These are phyloP conservation scores for Hortaea werneckii DNA, from an alignment of 2,329 filamentous ascomycete species.

Conservation along the genomic window DNA sequence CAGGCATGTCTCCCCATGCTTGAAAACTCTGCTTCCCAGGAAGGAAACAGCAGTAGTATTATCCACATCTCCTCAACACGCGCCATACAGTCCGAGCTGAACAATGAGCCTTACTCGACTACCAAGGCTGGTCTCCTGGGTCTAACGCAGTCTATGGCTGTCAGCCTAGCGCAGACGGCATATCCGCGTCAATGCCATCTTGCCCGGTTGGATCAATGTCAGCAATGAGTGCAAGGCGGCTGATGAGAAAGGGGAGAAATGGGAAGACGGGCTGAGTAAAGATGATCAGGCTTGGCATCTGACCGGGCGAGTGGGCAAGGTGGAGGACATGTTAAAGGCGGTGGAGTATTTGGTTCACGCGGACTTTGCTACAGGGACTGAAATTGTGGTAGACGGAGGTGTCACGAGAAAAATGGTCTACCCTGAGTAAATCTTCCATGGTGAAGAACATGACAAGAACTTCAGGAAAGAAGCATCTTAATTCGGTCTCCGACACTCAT, in stretches of 20 bases:
- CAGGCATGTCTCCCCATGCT: conserved; percentile 22
- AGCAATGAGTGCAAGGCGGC: conserved; percentile 31
- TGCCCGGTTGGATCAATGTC: conserved; percentile 45
- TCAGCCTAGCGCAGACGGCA: conserved; percentile 34
- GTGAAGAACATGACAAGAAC: too few species aligned
- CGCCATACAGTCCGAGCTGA: conserved; percentile 38
- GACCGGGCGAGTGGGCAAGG: conserved; percentile 40
- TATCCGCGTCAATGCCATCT: conserved; percentile 40
- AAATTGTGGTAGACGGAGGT: conserved; percentile 39
- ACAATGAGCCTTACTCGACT: conserved; percentile 42
- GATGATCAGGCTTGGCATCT: conserved; percentile 42
- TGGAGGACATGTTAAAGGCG: conserved; percentile 36
- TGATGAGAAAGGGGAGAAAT: conserved; percentile 31
- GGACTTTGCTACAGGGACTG: conserved; percentile 35
- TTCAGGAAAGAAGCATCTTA: too few species aligned
- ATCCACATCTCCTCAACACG: conserved; percentile 43
- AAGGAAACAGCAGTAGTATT: conserved; percentile 18
- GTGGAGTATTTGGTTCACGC: conserved; percentile 32
- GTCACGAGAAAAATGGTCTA: conserved; percentile 39
- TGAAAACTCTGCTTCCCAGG: conserved; percentile 6
- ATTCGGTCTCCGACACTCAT: too few species aligned
- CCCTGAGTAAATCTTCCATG: conserved; percentile 14
- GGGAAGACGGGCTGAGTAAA: conserved; percentile 38
- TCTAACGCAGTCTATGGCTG: conserved; percentile 39
- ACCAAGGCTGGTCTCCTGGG: conserved; percentile 43